Conservation (phyloP, 2,329 filamentous ascomycete species). For the Cyphellophora attinorum region DNA sequence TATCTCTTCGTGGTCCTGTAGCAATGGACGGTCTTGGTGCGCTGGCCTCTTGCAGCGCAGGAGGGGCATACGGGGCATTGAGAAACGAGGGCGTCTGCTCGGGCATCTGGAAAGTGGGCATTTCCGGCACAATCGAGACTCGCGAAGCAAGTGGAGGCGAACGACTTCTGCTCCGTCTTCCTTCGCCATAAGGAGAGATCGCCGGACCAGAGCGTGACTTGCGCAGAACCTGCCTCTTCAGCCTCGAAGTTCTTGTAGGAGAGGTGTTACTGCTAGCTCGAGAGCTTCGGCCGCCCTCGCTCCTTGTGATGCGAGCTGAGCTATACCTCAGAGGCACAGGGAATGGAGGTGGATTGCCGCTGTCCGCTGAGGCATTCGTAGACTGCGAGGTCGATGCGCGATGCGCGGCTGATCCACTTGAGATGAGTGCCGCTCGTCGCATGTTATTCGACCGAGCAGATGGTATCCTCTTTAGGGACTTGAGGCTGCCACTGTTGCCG, state of each 20-base stretch:
- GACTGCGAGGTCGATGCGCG: slow-evolving; percentile 49
- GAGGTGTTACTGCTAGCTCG: slow-evolving; percentile 49
- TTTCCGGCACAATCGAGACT: slow-evolving; percentile 19
- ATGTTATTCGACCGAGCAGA: slow-evolving; percentile 49
- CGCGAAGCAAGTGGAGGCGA: slow-evolving; percentile 29
- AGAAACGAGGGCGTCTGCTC: slow-evolving; percentile 6
- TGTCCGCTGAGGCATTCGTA: slow-evolving; percentile 34
- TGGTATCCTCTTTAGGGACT: slow-evolving; percentile 13
- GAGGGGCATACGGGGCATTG: slow-evolving; percentile 6
- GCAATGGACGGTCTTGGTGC: slow-evolving; percentile 18
- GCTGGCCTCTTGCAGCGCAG: slow-evolving; percentile 13
- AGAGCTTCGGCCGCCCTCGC: slow-evolving; percentile 71
- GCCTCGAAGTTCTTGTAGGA: slow-evolving; percentile 42
- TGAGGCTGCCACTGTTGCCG: slow-evolving; percentile 1
- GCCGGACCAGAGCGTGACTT: slow-evolving; percentile 68
- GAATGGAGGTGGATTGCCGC: slow-evolving; percentile 60
- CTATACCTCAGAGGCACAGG: slow-evolving; percentile 85
- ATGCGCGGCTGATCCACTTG: slow-evolving; percentile 65
- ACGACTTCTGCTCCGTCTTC: slow-evolving; percentile 22
- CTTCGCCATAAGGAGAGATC: slow-evolving; percentile 27
- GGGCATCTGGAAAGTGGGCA: slow-evolving; percentile 23
- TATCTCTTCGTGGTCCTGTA: slow-evolving; percentile 38
- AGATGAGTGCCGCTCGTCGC: slow-evolving; percentile 69
- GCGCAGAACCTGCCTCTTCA: slow-evolving; percentile 51
- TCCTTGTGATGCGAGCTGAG: slow-evolving; percentile 64